These are phyloP conservation scores for Pichia cabralensis DNA, from an alignment of 805 yeast genomes.

Conservation along the genomic window DNA sequence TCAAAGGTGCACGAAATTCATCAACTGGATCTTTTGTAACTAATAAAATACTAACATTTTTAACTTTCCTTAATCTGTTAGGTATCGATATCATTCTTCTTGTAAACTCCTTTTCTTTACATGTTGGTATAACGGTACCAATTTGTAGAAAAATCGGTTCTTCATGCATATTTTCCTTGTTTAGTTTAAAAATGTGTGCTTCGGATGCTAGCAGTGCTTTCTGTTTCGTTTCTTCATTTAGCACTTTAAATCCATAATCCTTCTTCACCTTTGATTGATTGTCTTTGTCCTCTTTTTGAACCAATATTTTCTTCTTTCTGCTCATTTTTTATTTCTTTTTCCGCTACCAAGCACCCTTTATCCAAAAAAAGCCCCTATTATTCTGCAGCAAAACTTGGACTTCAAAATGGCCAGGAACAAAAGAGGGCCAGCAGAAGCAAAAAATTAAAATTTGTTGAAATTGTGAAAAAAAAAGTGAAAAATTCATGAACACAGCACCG, in stretches of 20 bases:
- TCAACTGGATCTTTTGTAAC: conserved; percentile 69
- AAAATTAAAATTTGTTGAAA: too few species aligned
- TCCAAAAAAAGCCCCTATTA: too few species aligned
- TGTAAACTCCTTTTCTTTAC: conserved; percentile 35
- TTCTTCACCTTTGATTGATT: conserved; percentile 1
- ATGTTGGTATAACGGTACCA: conserved; percentile 36
- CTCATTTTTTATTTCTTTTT: conserved; percentile 1
- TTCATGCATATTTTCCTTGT: conserved; percentile 15
- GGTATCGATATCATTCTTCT: conserved; percentile 55
- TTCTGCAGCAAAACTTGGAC: too few species aligned
- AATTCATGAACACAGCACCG: too few species aligned
- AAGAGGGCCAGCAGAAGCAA: too few species aligned
- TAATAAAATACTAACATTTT: conserved; percentile 43
- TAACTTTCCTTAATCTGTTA: conserved; percentile 38
- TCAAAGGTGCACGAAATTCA: conserved; percentile 40
- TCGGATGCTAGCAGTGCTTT: conserved; percentile 19
- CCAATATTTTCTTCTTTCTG: conserved; percentile 2
- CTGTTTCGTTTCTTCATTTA: conserved; percentile 11
- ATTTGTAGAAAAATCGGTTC: conserved; percentile 33
- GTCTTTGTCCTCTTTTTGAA: not conserved
- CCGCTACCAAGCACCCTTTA: too few species aligned
- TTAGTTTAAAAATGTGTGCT: conserved; percentile 25
- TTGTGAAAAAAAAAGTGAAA: too few species aligned
- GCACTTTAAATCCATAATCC: conserved; percentile 5
- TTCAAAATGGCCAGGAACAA: too few species aligned